Evolutionary conservation across 176 grass and related monocot genomes (phyloP).

Genomic region (Hordeum marinum): DNA sequence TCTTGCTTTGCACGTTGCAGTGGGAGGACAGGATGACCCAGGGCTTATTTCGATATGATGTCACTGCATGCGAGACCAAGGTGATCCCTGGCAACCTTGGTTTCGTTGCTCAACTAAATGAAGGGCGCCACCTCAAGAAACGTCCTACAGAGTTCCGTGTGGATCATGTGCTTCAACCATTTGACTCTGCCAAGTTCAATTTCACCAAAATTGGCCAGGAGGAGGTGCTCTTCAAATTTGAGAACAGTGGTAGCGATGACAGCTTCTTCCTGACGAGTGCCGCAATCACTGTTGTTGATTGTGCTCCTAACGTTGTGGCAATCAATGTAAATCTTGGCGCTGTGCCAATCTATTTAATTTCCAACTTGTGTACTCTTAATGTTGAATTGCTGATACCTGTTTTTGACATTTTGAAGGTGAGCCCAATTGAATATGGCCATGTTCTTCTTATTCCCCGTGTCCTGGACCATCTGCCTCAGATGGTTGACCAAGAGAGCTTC

Average conservation of each 20-base stretch:
- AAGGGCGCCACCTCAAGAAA: constrained; percentile 98
- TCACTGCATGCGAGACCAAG: constrained; percentile 94
- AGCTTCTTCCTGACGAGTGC: constrained; percentile 36
- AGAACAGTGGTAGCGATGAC: constrained; percentile 31
- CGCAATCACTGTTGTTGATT: constrained; percentile 12
- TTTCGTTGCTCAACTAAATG: constrained; percentile 93
- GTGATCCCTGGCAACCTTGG: constrained; percentile 82
- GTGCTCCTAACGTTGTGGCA: constrained; percentile 45
- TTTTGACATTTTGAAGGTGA: constrained; percentile 55
- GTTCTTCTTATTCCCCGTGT: constrained; percentile 85
- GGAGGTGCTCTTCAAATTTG: constrained; percentile 75
- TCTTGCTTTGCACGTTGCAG: constrained; percentile 30
- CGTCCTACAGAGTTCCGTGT: constrained; percentile 88
- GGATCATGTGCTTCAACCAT: constrained; percentile 79
- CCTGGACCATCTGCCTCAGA: constrained; percentile 74
- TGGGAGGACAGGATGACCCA: constrained; percentile 83
- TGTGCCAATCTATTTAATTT: background rate
- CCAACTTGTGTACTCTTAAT: constrained; percentile 12
- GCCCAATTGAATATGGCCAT: constrained; percentile 88
- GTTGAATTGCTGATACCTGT: constrained; percentile 4
- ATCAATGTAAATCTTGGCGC: constrained; percentile 61
- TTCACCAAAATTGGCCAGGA: constrained; percentile 87
- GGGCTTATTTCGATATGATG: constrained; percentile 93
- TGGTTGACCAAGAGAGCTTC: constrained; percentile 69
- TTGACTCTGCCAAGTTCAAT: constrained; percentile 80